Conservation (phyloP, 2,329 filamentous ascomycete genomes). For the Penicillium frequentans region DNA sequence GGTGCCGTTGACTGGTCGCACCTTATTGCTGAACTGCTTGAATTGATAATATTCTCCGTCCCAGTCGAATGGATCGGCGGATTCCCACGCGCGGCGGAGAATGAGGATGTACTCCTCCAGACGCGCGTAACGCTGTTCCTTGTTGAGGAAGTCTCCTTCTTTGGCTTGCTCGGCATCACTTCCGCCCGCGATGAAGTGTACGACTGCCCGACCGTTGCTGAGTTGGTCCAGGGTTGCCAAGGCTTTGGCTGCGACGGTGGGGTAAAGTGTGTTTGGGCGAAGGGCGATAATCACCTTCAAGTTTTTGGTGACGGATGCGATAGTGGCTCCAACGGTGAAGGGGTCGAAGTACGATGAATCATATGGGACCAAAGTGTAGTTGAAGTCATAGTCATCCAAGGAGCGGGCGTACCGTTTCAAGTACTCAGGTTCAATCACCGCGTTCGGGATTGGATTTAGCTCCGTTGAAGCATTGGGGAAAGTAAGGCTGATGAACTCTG, state of each 20-base stretch:
- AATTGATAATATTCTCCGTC: conserved; percentile 61
- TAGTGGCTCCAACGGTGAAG: conserved; percentile 60
- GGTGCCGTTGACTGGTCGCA: conserved; percentile 54
- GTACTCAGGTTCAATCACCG: conserved; percentile 48
- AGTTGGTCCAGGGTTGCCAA: conserved; percentile 63
- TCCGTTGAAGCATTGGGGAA: conserved; percentile 60
- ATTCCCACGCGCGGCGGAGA: conserved; percentile 59
- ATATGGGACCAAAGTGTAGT: conserved; percentile 63
- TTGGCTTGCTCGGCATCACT: conserved; percentile 60
- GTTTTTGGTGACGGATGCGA: conserved; percentile 58
- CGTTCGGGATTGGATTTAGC: conserved; percentile 53
- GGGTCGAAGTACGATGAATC: conserved; percentile 57
- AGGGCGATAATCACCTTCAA: conserved; percentile 63
- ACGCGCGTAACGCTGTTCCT: conserved; percentile 58
- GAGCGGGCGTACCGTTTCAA: conserved; percentile 19
- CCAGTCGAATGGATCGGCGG: conserved; percentile 61
- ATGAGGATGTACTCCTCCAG: conserved; percentile 64
- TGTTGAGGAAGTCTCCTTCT: conserved; percentile 61
- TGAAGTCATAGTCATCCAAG: conserved; percentile 56
- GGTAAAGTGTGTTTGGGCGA: conserved; percentile 62
- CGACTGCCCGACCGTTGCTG: conserved; percentile 57
- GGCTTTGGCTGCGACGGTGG: conserved; percentile 62
- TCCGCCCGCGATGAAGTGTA: conserved; percentile 64
- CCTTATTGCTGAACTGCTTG: conserved; percentile 57
- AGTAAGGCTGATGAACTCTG: conserved; percentile 61